A percentile compares a stretch with the other conserved stretches of the same genome.
Evolutionary conservation across 148 eudicot genomes (phyloP).

Genomic region (Arbutus unedo): DNA sequence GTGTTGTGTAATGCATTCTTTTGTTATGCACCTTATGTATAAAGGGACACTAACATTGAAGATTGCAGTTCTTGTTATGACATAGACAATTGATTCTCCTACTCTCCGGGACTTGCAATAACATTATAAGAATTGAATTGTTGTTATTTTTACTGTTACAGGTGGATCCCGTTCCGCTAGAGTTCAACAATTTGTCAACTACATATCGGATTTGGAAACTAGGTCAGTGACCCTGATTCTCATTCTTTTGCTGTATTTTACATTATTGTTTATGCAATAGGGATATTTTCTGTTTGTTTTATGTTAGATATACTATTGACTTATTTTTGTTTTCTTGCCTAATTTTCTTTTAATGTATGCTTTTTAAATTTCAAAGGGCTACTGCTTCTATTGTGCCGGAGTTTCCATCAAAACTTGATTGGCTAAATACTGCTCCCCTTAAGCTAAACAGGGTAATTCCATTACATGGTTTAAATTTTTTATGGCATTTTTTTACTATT

Average conservation of each 20-base stretch:
- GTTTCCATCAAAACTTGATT: slow-evolving; percentile 87
- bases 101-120: background rate
- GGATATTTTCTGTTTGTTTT: background rate
- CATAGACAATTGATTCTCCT: slow-evolving; percentile 4
- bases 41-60: background rate
- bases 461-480: slow-evolving; percentile 3
- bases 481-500: background rate
- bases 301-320: background rate
- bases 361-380: slow-evolving; percentile 36
- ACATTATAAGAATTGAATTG: background rate
- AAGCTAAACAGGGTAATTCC: slow-evolving; percentile 68
- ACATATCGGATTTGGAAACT: slow-evolving; percentile 75
- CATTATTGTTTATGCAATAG: background rate
- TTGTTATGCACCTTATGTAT: background rate
- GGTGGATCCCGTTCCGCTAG: slow-evolving; percentile 54
- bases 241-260: slow-evolving; percentile 9
- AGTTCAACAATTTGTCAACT: slow-evolving; percentile 71
- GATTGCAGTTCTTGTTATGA: background rate
- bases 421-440: slow-evolving; percentile 94
- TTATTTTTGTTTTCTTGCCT: slow-evolving; percentile 7
- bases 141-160: slow-evolving; percentile 28
- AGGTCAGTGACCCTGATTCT: slow-evolving; percentile 36
- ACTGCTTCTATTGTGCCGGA: slow-evolving; percentile 72
- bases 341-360: background rate
- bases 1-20: background rate